A percentile compares a stretch with the other conserved stretches of the same genome.
Evolutionary conservation across 805 yeast genomes (phyloP).

Genomic region (Jamesozyma rosinii): DNA sequence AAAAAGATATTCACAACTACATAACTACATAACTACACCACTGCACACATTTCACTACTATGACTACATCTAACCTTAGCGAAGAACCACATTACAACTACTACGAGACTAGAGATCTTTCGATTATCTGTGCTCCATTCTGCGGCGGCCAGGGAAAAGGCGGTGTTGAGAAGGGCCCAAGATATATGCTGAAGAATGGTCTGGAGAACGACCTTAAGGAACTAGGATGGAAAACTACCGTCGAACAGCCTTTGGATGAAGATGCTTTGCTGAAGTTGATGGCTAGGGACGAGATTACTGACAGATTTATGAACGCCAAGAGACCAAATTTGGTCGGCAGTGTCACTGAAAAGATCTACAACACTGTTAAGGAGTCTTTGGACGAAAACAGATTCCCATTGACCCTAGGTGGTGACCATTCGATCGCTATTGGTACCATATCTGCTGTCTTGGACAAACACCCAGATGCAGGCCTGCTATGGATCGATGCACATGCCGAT

Average conservation of each 20-base stretch:
- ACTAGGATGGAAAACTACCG: conserved; percentile 61
- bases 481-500: conserved; percentile 99
- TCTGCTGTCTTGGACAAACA: conserved; percentile 67
- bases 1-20: too few relatives aligned
- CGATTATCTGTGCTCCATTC: conserved; percentile 85
- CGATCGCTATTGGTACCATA: conserved; percentile 89
- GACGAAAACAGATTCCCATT: conserved; percentile 51
- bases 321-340: conserved; percentile 71
- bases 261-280: conserved; percentile 34
- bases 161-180: conserved; percentile 95
- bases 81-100: conserved; percentile 39
- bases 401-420: conserved; percentile 94
- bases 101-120: conserved; percentile 38
- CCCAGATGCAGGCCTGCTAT: conserved; percentile 82
- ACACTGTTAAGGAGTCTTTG: conserved; percentile 47
- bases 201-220: conserved; percentile 49
- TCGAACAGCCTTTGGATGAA: conserved; percentile 46
- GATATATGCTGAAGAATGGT: conserved; percentile 64
- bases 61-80: neutral
- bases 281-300: conserved; percentile 38
- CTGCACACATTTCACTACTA: neutral
- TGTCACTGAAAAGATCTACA: conserved; percentile 55
- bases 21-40: neutral
- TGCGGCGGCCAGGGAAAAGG: conserved; percentile 91
- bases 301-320: conserved; percentile 50